Evolutionary conservation across 164 flowering plant species (phyloP).

Genomic region (Aristolochia fimbriata): DNA sequence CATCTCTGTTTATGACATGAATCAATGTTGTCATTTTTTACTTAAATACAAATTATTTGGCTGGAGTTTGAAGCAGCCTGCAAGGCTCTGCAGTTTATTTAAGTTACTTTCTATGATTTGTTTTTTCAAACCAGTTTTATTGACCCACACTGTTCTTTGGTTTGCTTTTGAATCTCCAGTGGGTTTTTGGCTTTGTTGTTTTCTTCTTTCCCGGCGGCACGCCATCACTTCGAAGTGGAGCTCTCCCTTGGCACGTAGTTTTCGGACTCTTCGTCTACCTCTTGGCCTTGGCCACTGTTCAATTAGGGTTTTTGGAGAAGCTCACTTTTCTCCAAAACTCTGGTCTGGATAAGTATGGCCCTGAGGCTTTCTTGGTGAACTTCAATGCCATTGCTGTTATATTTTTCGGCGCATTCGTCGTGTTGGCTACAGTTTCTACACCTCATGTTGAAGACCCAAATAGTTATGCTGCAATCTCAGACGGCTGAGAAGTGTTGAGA

Average conservation of each 20-base stretch:
- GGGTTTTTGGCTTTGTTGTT: slow-evolving; percentile 62
- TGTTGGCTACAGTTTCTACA: slow-evolving; percentile 31
- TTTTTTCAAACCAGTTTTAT: no score
- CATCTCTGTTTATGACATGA: no score
- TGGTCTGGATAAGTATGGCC: slow-evolving; percentile 62
- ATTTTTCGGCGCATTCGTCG: slow-evolving; percentile 52
- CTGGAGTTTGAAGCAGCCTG: no score
- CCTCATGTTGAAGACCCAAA: slow-evolving; percentile 26
- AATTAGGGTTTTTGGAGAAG: slow-evolving; percentile 79
- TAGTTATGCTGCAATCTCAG: slow-evolving; percentile 47
- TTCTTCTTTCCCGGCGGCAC: slow-evolving; percentile 82
- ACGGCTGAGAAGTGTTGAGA: not conserved
- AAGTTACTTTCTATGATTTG: no score
- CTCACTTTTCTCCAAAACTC: slow-evolving; percentile 81
- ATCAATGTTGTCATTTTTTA: no score
- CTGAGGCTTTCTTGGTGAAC: slow-evolving; percentile 83
- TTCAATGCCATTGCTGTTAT: slow-evolving; percentile 63
- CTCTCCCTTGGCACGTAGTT: slow-evolving; percentile 77
- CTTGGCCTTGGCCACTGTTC: slow-evolving; percentile 53
- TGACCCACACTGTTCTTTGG: no score
- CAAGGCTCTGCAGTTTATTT: no score
- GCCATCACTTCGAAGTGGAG: slow-evolving; percentile 23
- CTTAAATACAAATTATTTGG: no score
- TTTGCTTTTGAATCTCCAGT: slow-evolving; percentile 30
- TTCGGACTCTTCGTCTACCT: slow-evolving; percentile 57